Evolutionary conservation across 2,329 filamentous ascomycete genomes (phyloP), one percentile per base, ranked within the genome.

Genomic region (Exophiala sp.): DNA sequence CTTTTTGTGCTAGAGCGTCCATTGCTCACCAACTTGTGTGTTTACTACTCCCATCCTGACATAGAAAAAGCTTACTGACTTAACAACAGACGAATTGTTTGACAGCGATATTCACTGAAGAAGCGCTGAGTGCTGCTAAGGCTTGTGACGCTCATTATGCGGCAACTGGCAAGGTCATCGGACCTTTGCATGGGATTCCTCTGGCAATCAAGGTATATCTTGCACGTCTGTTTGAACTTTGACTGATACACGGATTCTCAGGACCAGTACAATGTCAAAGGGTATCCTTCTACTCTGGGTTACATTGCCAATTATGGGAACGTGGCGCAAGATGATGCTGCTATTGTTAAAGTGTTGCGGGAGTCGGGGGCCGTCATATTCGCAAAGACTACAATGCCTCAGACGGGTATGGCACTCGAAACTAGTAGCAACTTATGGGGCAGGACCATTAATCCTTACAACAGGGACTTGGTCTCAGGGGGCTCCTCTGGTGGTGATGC

Each of bases 401-500:
- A 69, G 41, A 59, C 54, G 1, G 47, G 61, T 3, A 69, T 69
- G 68, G 59, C 64, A 39, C 58, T 68, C 5, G 66, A 70, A 54
- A 69, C 67, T 5, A 59, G 54, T 24, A 66, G 49, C 42, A 67
- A 67, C 43, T 61, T 69, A n/a, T 67, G 62, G 40, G 66, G 68
- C 6, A 33, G 43, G 8, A 83, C 80, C 0, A 69, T 75, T 8
- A 83, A 83, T 60, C 80, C 80, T 0, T 75, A 73, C 64, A 82
- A 83, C 63, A 70, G 67, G 1, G 71, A 67, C 1, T 65, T 83
- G n/a, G 78, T 77, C 0, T 63, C 73, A 16, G 81, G 81, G 3
- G 81, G 80, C 2, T 78, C 74, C 3, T 79, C 77, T 2, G 81
- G 81, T 34, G 81, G 81, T 40, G 81, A 84, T 65, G 79, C 79